A percentile compares a stretch with the other conserved stretches of the same genome.
Evolutionary conservation across 75 land plant genomes (phyloP).

Genomic region (Selaginella moellendorffii): DNA sequence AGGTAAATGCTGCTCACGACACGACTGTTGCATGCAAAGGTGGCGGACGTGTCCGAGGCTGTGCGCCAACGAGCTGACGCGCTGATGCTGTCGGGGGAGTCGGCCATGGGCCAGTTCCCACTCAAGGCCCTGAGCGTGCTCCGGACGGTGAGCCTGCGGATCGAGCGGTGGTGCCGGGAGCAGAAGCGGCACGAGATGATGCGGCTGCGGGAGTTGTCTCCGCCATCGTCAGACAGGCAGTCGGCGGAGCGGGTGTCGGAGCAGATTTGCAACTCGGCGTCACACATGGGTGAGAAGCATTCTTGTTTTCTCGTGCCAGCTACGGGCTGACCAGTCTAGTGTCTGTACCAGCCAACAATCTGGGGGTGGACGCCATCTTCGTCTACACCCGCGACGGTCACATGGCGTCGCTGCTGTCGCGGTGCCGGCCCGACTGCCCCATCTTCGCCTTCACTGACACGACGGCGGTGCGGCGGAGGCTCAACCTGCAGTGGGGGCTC

Average conservation of each 20-base stretch:
- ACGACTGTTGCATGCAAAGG: too few species aligned
- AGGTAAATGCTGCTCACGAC: too few species aligned
- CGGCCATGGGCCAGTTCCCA: conserved; percentile 91
- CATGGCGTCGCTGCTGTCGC: conserved; percentile 71
- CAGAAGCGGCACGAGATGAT: conserved; percentile 44
- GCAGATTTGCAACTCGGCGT: conserved; percentile 84
- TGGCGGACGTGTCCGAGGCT: conserved; percentile 94
- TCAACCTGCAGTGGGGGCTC: conserved; percentile 90
- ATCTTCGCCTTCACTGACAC: conserved; percentile 86
- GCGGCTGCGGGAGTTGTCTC: conserved; percentile 43
- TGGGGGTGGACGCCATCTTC: conserved; percentile 84
- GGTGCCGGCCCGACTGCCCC: conserved; percentile 75
- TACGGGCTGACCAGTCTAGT: too few species aligned
- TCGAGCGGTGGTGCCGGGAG: conserved; percentile 87
- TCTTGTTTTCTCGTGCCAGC: too few species aligned
- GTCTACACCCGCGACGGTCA: conserved; percentile 67
- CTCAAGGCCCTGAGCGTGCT: conserved; percentile 76
- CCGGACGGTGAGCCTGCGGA: conserved; percentile 64
- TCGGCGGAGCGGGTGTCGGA: conserved; percentile 59
- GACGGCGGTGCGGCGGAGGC: conserved; percentile 44
- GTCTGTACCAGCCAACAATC: conserved; percentile 80
- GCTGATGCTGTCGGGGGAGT: conserved; percentile 92
- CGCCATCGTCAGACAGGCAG: conserved; percentile 41
- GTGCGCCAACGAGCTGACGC: conserved; percentile 86
- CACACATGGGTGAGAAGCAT: conserved; percentile 68